These are phyloP conservation scores for Clarireedia monteithiana DNA, from an alignment of 2,329 filamentous ascomycete genomes.

Conservation along the genomic window DNA sequence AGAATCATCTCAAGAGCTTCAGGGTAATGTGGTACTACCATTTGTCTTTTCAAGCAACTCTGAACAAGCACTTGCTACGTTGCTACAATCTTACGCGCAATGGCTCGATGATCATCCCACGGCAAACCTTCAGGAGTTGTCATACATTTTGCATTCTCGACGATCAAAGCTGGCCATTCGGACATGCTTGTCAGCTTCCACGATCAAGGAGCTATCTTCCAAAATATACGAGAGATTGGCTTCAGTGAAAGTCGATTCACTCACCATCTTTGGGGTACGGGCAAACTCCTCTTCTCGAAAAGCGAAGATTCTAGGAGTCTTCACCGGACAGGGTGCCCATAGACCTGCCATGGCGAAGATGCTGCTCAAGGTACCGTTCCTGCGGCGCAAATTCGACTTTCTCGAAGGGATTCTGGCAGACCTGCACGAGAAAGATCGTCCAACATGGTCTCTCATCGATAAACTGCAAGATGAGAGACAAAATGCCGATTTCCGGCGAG, in stretches of 20 bases:
- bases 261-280: background rate
- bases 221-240: background rate
- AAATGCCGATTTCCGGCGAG: slow-evolving; percentile 29
- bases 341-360: slow-evolving; percentile 11
- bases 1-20: too few species aligned
- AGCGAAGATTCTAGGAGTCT: slow-evolving; percentile 9
- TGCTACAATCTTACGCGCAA: too few species aligned
- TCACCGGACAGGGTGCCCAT: slow-evolving; percentile 16
- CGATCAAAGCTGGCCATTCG: too few species aligned
- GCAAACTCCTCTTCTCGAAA: slow-evolving; percentile 7
- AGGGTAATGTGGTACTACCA: too few species aligned
- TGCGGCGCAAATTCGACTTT: background rate
- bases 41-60: too few species aligned
- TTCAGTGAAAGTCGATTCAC: background rate
- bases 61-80: too few species aligned
- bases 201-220: background rate
- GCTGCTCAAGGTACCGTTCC: slow-evolving; percentile 14
- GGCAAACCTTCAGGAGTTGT: too few species aligned
- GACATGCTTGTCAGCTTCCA: background rate
- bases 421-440: slow-evolving; percentile 5
- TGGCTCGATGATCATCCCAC: too few species aligned
- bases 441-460: slow-evolving; percentile 18
- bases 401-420: slow-evolving; percentile 2
- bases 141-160: too few species aligned
- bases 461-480: slow-evolving; percentile 29